Base-by-base conservation (phyloP, 257 asterid species). In the Gardenia jasminoides region DNA sequence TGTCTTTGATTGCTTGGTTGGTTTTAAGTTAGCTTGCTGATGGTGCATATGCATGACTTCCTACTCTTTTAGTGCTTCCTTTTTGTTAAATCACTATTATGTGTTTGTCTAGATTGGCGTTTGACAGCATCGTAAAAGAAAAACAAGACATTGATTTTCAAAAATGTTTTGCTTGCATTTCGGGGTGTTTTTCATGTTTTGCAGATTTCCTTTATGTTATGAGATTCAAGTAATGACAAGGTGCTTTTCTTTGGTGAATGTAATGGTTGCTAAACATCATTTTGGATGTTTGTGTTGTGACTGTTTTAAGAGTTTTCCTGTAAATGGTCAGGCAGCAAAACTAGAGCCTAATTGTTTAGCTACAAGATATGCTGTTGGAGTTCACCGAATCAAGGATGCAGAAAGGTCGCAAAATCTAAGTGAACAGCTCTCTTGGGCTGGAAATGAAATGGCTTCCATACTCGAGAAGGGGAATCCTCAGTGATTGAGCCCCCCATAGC, bases 261-360 rank as follows among this genome's bases (percentile, higher is more conserved):
- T 30, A 33, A 7, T 16, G 12, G 50, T 69, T 28, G 16, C 33
- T 28, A 20, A 7, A 28, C 7, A 26, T 12, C 39, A 64, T 28
- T 43, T 70, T 9, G 36, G n/a, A 33, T 39, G 31, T 30, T 6
- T 17, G 11, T 75, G 39, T 50, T 76, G 44, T 64, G 56, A 13
- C 65, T n/a, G 69, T 80, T 6, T 58, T 69, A 7, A 70, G 70
- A 39, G 61, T 76, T 47, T 69, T 58, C 67, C 74, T 84, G 58
- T 67, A 70, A 71, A 24, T 83, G 41, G 85, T 36, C 79, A 96
- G 99, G 98, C 99, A 70, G 99, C 93, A 80, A 96, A 90, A 82
- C 85, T 93, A 81, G 98, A 96, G 83, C 98, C 99, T 73, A 96
- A 93, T 86, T 96, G 99, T 85, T 90, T 96, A 80, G 97, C 98